Evolutionary conservation across 2,329 filamentous ascomycete species (phyloP).

Genomic region (Aspergillus sp.): DNA sequence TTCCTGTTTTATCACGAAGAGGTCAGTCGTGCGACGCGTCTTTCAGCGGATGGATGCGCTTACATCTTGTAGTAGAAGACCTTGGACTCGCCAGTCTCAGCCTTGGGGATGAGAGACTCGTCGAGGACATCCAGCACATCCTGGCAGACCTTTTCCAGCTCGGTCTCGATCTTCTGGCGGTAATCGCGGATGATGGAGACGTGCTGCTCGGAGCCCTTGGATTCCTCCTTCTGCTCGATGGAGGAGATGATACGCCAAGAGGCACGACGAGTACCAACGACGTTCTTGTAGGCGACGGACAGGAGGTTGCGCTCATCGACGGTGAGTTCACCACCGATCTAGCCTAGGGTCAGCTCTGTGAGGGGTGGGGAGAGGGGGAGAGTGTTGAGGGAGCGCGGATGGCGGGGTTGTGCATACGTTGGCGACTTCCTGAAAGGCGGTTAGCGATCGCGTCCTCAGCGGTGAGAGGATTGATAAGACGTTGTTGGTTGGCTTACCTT

Average conservation of each 20-base stretch:
- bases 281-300: conserved; percentile 99
- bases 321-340: conserved; percentile 66
- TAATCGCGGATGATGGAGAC: conserved; percentile 92
- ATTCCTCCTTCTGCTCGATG: conserved; percentile 99
- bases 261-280: conserved; percentile 94
- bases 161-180: conserved; percentile 95
- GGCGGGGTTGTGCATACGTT: conserved; percentile 58
- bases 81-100: conserved; percentile 96
- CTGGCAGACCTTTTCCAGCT: conserved; percentile 97
- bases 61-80: conserved; percentile 99
- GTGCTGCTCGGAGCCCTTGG: conserved; percentile 95
- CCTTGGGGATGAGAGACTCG: conserved; percentile 89
- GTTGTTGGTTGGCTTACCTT: conserved; percentile 58
- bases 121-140: conserved; percentile 95
- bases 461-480: conserved; percentile 2
- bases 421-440: conserved; percentile 73
- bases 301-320: conserved; percentile 84
- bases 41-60: conserved; percentile 46
- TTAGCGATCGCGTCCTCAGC: conserved; percentile 20
- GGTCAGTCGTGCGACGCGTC: conserved; percentile 66
- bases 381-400: not conserved
- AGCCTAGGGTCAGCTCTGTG: conserved; percentile 16
- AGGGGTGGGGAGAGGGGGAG: conserved; percentile 7
- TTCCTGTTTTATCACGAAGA: conserved; percentile 66
- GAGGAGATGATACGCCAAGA: conserved; percentile 99